A percentile compares a stretch with the other conserved stretches of the same genome.
These are phyloP conservation scores for Babesia ovata DNA, from an alignment of 169 alveolate species.

Conservation along the genomic window DNA sequence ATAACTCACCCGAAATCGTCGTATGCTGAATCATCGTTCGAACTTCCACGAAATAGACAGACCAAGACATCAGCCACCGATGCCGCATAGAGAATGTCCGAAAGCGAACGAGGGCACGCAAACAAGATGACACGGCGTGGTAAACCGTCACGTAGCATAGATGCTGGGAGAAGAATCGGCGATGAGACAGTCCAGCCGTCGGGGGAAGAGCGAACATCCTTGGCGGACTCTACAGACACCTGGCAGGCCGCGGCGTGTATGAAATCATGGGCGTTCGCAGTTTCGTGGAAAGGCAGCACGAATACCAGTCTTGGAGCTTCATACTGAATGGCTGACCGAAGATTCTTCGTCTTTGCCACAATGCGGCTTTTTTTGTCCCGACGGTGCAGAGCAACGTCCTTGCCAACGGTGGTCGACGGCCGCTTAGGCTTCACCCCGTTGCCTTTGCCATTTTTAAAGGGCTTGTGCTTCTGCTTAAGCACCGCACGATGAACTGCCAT, in stretches of 20 bases:
- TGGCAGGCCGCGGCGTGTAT: conserved; percentile 2
- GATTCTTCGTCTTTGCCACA: conserved; percentile 49
- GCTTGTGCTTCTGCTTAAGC: conserved; percentile 64
- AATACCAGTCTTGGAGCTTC: conserved; percentile 63
- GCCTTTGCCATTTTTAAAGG: conserved; percentile 59
- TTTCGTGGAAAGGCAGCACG: conserved; percentile 54
- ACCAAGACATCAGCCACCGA: conserved; percentile 64
- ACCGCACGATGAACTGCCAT: conserved; percentile 66
- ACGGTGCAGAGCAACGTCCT: conserved; percentile 38
- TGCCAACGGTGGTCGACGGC: neutral
- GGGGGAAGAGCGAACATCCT: neutral
- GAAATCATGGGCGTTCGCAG: conserved; percentile 36
- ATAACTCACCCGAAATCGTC: conserved; percentile 63
- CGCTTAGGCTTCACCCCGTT: conserved; percentile 33
- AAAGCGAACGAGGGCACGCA: conserved; percentile 59
- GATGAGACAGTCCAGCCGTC: conserved; percentile 39
- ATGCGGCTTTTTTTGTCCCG: conserved; percentile 58
- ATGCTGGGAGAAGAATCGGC: conserved; percentile 38
- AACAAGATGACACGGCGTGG: conserved; percentile 45
- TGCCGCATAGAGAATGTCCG: conserved; percentile 56
- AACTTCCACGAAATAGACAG: conserved; percentile 53
- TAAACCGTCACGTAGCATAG: conserved; percentile 43
- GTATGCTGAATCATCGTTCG: conserved; percentile 54
- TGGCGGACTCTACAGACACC: neutral
- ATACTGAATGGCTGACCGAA: conserved; percentile 36